These are phyloP conservation scores for Cnidoscolus chayamansa DNA, from an alignment of 441 rosid species.

Conservation along the genomic window DNA sequence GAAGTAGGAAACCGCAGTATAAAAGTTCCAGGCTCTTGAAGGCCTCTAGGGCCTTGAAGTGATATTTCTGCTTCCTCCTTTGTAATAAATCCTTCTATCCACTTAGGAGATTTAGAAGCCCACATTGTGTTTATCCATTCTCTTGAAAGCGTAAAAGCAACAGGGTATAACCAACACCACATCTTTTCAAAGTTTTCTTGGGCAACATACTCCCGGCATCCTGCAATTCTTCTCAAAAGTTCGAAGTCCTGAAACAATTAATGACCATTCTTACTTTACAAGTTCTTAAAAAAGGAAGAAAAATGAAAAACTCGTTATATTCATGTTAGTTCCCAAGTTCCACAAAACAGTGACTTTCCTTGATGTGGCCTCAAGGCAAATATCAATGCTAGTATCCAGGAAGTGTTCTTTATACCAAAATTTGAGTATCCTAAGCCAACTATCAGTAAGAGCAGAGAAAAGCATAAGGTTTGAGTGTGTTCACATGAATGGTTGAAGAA, in stretches of 20 bases:
- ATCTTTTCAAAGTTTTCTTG: conserved; percentile 83
- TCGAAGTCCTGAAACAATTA: conserved; percentile 57
- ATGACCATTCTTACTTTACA: neutral
- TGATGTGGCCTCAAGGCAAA: neutral
- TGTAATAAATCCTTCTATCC: conserved; percentile 86
- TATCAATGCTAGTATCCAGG: neutral
- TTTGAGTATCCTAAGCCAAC: neutral
- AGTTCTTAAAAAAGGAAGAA: neutral
- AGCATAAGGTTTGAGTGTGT: neutral
- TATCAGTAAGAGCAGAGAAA: neutral
- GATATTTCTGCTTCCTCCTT: conserved; percentile 91
- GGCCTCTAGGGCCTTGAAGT: conserved; percentile 60
- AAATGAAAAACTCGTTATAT: neutral
- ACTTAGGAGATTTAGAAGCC: conserved; percentile 60
- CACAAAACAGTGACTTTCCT: neutral
- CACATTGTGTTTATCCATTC: conserved; percentile 55
- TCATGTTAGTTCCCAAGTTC: neutral
- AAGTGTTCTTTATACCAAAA: neutral
- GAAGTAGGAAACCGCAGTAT: conserved; percentile 74
- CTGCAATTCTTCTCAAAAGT: conserved; percentile 59
- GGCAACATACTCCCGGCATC: conserved; percentile 62
- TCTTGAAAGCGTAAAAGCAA: conserved; percentile 60
- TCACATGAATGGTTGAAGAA: neutral
- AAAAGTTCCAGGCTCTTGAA: conserved; percentile 84
- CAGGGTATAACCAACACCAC: conserved; percentile 93